Base-by-base conservation (phyloP, 306 rosid genomes). In the Astragalus glycyphyllos region DNA sequence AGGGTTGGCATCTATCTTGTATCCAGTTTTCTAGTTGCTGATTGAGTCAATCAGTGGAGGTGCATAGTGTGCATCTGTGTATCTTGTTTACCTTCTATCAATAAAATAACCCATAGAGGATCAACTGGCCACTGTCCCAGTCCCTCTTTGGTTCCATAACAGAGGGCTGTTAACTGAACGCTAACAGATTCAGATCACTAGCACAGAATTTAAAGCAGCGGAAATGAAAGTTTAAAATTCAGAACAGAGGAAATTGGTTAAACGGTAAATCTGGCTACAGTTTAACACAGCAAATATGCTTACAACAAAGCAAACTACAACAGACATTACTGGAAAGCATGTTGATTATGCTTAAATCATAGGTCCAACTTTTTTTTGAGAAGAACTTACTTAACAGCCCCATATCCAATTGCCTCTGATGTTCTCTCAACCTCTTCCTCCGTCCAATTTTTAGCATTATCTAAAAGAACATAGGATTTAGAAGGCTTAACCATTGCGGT, bases 341-440 rank as follows among this genome's bases (percentile, higher is more conserved):
- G 67, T 58, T 11, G 58, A 40, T 62, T 62, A 49, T 20, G 56
- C 59, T 14, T 42, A 1, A 6, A 65, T 15, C 16, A 10, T n/a
- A 11, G 55, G 40, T 12, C 8, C 3, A 6, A 41, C 11, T 4
- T 15, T 7, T 7, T 8, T n/a, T 6, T 17, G 35, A 58, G 80
- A 46, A 78, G 94, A 88, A 35, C 51, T 42, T 61, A 61, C 67
- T 61, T 61, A 61, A 61, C 67, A 61, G 67, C 67, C 8, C 67
- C 67, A 40, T 90, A 90, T 78, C 98, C 97, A 68, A 88, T 79
- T 53, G 94, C 88, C 81, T 85, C 94, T 5, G 92, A 79, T 40
- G 86, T 88, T 67, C 83, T 79, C 23, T 88, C 90, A 60, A 90
- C 81, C 86, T 93, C 97, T 68, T 84, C 87, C 54, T 76, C 86